A percentile compares a stretch with the other conserved stretches of the same genome.
These are phyloP conservation scores for Blepharisma japonicum DNA, from an alignment of 73 alveolate genomes.

Conservation along the genomic window DNA sequence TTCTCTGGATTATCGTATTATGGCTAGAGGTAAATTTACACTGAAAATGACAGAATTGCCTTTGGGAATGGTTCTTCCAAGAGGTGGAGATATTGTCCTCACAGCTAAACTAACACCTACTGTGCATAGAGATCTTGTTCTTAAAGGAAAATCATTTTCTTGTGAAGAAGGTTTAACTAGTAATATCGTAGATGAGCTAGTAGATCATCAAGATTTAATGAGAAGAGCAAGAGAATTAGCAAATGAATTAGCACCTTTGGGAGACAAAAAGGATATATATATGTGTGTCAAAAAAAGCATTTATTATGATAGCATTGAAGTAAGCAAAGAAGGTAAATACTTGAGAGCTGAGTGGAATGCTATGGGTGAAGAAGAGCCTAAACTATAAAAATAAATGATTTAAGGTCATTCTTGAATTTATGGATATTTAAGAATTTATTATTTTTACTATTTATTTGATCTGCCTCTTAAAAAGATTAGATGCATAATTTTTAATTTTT, in stretches of 20 bases:
- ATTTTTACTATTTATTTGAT: too few relatives aligned
- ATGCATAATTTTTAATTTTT: too few relatives aligned
- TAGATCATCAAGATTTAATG: neutral
- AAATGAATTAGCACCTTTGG: neutral
- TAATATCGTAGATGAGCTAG: neutral
- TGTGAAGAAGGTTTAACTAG: conserved; percentile 10
- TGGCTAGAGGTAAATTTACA: conserved; percentile 36
- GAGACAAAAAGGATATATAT: conserved; percentile 10
- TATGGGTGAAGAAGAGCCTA: too few relatives aligned
- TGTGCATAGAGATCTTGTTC: neutral
- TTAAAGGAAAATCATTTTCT: conserved; percentile 1
- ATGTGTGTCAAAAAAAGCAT: neutral
- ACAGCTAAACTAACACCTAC: neutral
- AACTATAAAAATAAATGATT: too few relatives aligned
- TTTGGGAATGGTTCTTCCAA: conserved; percentile 44
- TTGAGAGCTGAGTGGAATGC: too few relatives aligned
- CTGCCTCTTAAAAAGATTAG: too few relatives aligned
- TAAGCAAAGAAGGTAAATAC: neutral
- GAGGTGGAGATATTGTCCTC: neutral
- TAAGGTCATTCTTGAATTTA: too few relatives aligned
- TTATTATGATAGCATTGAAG: neutral
- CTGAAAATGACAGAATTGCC: conserved; percentile 49
- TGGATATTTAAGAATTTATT: too few relatives aligned
- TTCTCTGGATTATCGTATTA: conserved; percentile 44
- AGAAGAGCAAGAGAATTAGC: conserved; percentile 5